These are phyloP conservation scores for Coleophoma eucalyptorum DNA, from an alignment of 2,329 filamentous ascomycete species.

Conservation along the genomic window DNA sequence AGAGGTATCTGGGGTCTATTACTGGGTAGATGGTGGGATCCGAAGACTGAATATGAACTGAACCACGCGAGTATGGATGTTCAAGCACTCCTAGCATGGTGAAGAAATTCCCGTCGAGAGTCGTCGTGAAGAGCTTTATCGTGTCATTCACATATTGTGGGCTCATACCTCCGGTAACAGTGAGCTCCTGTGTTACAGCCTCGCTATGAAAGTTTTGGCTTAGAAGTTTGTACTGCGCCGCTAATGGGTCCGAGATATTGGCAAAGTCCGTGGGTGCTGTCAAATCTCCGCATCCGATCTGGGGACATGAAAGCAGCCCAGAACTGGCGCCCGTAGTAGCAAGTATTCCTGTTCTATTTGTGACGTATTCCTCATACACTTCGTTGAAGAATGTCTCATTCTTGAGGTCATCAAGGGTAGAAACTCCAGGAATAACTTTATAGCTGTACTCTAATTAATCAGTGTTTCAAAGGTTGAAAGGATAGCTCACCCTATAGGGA, in stretches of 20 bases:
- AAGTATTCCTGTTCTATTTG: neutral
- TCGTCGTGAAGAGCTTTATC: neutral
- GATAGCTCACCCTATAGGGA: neutral
- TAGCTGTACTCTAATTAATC: neutral
- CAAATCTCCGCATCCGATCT: neutral
- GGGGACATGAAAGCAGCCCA: neutral
- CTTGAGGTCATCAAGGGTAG: neutral
- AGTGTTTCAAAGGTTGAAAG: neutral
- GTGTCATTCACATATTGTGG: neutral
- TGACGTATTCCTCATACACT: neutral
- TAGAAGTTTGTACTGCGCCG: neutral
- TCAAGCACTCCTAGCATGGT: conserved; percentile 47
- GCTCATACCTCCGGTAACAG: neutral
- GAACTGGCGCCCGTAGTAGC: neutral
- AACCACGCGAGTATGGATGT: conserved; percentile 36
- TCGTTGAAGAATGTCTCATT: neutral
- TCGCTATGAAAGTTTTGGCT: neutral
- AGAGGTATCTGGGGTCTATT: conserved; percentile 38
- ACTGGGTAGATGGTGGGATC: conserved; percentile 28
- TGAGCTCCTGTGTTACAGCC: neutral
- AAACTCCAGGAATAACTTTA: neutral
- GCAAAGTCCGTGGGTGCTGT: neutral
- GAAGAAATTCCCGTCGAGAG: conserved; percentile 39
- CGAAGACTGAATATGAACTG: conserved; percentile 32
- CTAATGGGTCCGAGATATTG: neutral